phyloP scores from a whole-genome alignment of 2,329 filamentous ascomycete genomes.

The Berkeleyomyces rouxiae region DNA sequence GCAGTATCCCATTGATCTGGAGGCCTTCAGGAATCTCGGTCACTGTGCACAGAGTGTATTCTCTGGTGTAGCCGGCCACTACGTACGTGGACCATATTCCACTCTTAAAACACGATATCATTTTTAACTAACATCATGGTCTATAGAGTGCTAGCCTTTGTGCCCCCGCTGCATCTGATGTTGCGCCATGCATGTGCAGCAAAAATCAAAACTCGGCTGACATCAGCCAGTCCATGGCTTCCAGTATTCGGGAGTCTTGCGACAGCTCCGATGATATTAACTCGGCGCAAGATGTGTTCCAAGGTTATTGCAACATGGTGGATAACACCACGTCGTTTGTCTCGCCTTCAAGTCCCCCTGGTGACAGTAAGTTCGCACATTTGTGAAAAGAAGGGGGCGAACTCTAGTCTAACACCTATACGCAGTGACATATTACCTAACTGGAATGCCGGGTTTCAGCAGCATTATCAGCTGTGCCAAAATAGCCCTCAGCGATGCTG shows the following conservation, averaged over 20 bases:
- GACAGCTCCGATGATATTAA: conserved; percentile 28
- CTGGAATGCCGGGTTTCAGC: conserved; percentile 30
- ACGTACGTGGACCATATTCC: background rate
- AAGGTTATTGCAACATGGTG: conserved; percentile 35
- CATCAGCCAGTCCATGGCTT: conserved; percentile 28
- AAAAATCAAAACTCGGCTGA: conserved; percentile 32
- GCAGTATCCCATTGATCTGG: conserved; percentile 34
- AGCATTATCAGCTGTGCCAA: conserved; percentile 30
- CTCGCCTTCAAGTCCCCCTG: conserved; percentile 28
- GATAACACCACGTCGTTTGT: conserved; percentile 34
- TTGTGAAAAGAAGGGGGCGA: background rate
- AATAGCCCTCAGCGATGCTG: conserved; percentile 20
- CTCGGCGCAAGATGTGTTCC: conserved; percentile 29
- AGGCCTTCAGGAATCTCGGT: conserved; percentile 26
- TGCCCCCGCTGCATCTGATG: conserved; percentile 24
- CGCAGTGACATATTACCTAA: conserved; percentile 37
- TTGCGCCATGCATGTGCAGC: conserved; percentile 35
- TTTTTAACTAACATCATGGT: background rate
- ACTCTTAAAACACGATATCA: no score
- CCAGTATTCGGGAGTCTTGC: conserved; percentile 28
- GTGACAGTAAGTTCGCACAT: conserved; percentile 28
- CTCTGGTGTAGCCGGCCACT: conserved; percentile 18
- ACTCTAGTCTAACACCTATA: background rate
- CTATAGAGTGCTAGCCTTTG: conserved; percentile 22
- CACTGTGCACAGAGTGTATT: conserved; percentile 27